Percentiles rank a stretch among this genome's conserved stretches.
Evolutionary conservation across 768 basidiomycete genomes (phyloP).

Genomic region (Suillus decipiens): DNA sequence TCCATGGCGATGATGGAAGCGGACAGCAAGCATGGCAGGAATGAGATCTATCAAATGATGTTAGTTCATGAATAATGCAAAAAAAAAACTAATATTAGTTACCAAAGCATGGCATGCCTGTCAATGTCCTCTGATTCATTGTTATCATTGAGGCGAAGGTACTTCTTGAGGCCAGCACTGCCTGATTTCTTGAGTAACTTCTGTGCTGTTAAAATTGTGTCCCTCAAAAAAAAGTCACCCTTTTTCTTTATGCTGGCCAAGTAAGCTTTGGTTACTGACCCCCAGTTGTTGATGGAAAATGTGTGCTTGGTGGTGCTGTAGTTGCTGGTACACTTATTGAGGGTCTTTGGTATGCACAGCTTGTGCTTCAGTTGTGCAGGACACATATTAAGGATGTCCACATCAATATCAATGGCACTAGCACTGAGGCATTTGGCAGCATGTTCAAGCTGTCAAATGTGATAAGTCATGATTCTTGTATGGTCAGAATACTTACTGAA

Average conservation of each 20-base stretch:
- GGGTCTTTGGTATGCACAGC: not conserved
- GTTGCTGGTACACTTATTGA: not conserved
- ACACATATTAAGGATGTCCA: not conserved
- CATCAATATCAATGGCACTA: not conserved
- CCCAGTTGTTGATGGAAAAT: not conserved
- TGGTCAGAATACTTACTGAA: not conserved
- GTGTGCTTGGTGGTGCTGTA: not conserved
- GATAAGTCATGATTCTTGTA: not conserved
- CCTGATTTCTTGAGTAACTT: not conserved
- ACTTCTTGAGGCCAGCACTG: not conserved
- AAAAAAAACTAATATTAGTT: not conserved
- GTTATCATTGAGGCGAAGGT: not conserved
- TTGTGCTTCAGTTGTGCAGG: not conserved
- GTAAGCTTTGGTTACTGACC: not conserved
- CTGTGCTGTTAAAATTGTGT: not conserved
- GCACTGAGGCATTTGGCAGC: not conserved
- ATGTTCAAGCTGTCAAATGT: not conserved
- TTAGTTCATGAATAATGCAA: not conserved
- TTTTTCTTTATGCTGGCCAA: not conserved
- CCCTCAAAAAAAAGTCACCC: not conserved
- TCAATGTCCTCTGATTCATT: not conserved
- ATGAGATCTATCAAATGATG: not conserved
- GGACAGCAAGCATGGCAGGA: not conserved
- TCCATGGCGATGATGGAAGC: not conserved
- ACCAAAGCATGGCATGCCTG: not conserved